Evolutionary conservation across 768 basidiomycete genomes (phyloP).

Genomic region (Cyclocybe cylindracea): DNA sequence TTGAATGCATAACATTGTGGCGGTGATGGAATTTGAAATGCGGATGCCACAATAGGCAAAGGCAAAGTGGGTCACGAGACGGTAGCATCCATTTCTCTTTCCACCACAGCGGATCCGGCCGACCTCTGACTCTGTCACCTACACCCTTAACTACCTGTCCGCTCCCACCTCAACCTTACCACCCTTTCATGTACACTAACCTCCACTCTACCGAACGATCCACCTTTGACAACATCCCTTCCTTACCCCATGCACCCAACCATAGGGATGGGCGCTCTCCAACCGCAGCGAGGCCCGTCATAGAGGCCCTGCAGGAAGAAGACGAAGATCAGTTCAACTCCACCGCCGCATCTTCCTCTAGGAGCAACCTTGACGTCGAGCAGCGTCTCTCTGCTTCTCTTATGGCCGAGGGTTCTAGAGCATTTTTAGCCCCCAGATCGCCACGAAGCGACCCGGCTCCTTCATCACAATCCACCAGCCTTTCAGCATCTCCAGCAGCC

Average conservation of each 20-base stretch:
- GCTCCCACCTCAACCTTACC: slow-evolving; percentile 3
- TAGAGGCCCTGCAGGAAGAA: slow-evolving; percentile 9
- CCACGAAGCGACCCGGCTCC: slow-evolving; percentile 11
- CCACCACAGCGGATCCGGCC: slow-evolving; percentile 14
- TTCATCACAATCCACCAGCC: slow-evolving; percentile 2
- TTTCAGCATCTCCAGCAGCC: slow-evolving; percentile 65
- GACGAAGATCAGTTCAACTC: slow-evolving; percentile 8
- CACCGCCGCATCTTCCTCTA: not conserved
- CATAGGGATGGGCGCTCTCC: slow-evolving; percentile 8
- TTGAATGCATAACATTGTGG: not conserved
- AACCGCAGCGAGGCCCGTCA: not conserved
- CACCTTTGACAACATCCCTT: slow-evolving; percentile 1
- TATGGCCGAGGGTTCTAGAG: slow-evolving; percentile 7
- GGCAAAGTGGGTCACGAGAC: not conserved
- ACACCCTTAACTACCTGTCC: slow-evolving; percentile 11
- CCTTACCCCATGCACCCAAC: slow-evolving; percentile 6
- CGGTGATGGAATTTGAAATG: not conserved
- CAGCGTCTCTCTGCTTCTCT: slow-evolving; percentile 23
- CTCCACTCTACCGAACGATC: slow-evolving; percentile 7
- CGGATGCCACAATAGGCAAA: not conserved
- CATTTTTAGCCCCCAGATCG: slow-evolving; percentile 17
- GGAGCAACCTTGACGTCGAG: slow-evolving; percentile 20
- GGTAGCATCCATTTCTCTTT: slow-evolving; percentile 1
- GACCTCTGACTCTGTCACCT: slow-evolving; percentile 18
- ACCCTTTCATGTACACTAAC: slow-evolving; percentile 25